A percentile compares a stretch with the other conserved stretches of the same genome.
Conservation (phyloP, 1,139 yeast genomes). For the Geotrichum siamense region DNA sequence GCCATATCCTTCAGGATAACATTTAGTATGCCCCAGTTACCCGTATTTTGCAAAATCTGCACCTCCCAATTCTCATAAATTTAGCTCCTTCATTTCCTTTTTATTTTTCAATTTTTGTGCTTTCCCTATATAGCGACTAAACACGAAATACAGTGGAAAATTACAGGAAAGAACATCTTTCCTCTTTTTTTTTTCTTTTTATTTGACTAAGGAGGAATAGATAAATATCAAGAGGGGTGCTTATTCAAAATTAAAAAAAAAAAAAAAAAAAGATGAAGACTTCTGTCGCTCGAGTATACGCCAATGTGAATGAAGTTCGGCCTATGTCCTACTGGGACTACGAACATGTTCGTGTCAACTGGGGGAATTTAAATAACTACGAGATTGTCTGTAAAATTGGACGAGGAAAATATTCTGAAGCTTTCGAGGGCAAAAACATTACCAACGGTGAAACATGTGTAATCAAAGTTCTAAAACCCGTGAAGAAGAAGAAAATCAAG, state of each 20-base stretch:
- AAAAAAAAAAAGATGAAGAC: conserved; percentile 2
- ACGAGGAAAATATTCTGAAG: conserved; percentile 96
- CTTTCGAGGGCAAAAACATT: conserved; percentile 71
- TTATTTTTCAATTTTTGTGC: not conserved
- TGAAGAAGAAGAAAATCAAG: conserved; percentile 90
- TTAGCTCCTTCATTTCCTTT: not conserved
- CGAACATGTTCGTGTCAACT: conserved; percentile 44
- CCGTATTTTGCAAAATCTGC: conserved; percentile 1
- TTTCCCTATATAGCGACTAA: no score
- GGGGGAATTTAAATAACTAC: conserved; percentile 69
- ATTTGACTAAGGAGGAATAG: no score
- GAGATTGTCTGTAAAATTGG: conserved; percentile 92
- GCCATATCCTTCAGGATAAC: not conserved
- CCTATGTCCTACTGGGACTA: conserved; percentile 94
- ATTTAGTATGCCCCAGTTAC: not conserved
- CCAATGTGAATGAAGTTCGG: conserved; percentile 71
- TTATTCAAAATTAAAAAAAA: no score
- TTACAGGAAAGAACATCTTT: no score
- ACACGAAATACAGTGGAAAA: no score
- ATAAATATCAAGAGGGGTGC: no score
- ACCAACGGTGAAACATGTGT: conserved; percentile 44
- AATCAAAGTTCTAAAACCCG: conserved; percentile 93
- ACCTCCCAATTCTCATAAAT: not conserved
- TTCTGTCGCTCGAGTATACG: conserved; percentile 80
- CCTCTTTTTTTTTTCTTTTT: no score